Base-by-base conservation (phyloP, 805 yeast species). In the Monosporozyma siamensis region DNA sequence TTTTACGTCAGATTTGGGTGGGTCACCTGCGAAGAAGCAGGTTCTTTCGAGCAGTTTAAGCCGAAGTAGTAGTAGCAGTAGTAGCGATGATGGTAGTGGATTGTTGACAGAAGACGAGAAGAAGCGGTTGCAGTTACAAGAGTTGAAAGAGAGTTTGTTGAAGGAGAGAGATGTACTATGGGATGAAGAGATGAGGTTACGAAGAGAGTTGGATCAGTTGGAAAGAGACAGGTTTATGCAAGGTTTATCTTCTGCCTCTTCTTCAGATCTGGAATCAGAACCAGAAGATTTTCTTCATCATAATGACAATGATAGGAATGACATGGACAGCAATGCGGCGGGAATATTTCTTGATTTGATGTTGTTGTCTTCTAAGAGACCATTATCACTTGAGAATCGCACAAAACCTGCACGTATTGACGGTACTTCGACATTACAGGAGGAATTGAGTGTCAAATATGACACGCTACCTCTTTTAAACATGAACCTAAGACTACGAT, bases 391-490 rank as follows among this genome's bases (percentile, higher is more conserved):
- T 10, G 14, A 24, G 4, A 22, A 27, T 22, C 20, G 32, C 17
- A 18, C 20, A 2, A 22, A 24, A 5, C 6, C 26, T 1, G 7
- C 21, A 10, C 39, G 20, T 5, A 44, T 53, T 7, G 50, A 55
- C 40, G 61, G 59, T 2, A 21, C 26, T 3, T 44, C 54, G 2
- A 30, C 39, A 14, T 37, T 55, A 11, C 48, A 51, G 24, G 39
- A 45, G 1, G 62, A 57, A 39, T 43, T 56, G 21, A 39, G 39
- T 6, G 12, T 44, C 20, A 58, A 57, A 38, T 51, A 47, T 40
- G 63, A 58, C 38, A 53, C 60, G 2, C 30, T 58, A 40, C 63
- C 64, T 2, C 22, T 59, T 18, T 42, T 56, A 23, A 55, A 57
- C 36, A 50, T 52, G 49, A 44, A 50, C 15, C 15, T 47, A 31